Base-by-base conservation (phyloP, 768 basidiomycete genomes). In the Polyporus arcularius region DNA sequence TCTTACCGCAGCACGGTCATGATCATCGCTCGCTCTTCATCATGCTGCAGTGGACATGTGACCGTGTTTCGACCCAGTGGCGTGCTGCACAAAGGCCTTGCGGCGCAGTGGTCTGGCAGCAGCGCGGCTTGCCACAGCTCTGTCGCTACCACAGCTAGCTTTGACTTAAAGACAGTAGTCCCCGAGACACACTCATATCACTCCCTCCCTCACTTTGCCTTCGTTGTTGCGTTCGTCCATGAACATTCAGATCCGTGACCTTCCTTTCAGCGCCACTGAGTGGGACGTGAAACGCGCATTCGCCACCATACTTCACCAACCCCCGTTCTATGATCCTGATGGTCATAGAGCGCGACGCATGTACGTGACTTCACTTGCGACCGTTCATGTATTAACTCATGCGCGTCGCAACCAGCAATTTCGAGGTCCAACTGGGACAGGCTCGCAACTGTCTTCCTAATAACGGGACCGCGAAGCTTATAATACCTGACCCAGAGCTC, bases 231-330 rank as follows among this genome's bases (percentile, higher is more conserved):
- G 4, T 26, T 21, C 8, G 7, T 30, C 12, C 61, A 79, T 79
- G 78, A 75, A 78, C 35, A 68, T 79, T 48, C 35, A 62, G 9
- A 60, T 79, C 38, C 65, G 66, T n/a, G 66, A 67, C 12, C 48
- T 79, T 5, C 63, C 65, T n/a, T 71, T 67, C 57, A 73, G 75
- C 15, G 79, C 77, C 4, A 82, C 79, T 55, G 64, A 78, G 49
- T 87, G 80, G 75, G 79, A 81, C 26, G 76, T 89, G 10, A 85
- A 79, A n/a, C 78, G 81, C 32, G 76, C 71, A 4, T 75, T 92
- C 45, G 82, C 82, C 0, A 51, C 64, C 4, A 76, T 85, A 32
- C 72, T 92, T 0, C 89, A 90, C 61, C 77, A 77, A 2, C 74
- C 78, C 15, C 77, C 78, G 18, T 82, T 85, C 62, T 69, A 72